A percentile compares a stretch with the other conserved stretches of the same genome.
Conservation (phyloP, 1,284 basidiomycete genomes). For the Tylopilus sp. region DNA sequence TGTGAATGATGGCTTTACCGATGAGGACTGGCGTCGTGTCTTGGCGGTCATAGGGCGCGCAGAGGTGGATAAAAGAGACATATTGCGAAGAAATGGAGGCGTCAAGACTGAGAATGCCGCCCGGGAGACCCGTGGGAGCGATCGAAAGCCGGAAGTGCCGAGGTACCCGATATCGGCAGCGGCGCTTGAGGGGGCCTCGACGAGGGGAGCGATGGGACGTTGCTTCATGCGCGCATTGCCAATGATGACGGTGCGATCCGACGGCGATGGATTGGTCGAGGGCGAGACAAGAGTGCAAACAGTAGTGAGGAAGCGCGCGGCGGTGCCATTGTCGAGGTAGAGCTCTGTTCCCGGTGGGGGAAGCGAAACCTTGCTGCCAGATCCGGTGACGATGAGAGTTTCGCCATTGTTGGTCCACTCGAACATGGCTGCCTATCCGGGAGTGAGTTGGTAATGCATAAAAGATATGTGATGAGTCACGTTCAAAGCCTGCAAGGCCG, state of each 20-base stretch:
- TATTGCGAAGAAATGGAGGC: slow-evolving; percentile 98
- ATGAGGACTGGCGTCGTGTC: slow-evolving; percentile 85
- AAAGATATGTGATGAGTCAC: slow-evolving; percentile 5
- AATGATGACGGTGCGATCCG: slow-evolving; percentile 73
- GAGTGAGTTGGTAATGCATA: too few relatives aligned
- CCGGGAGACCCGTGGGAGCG: slow-evolving; percentile 78
- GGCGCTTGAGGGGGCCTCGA: slow-evolving; percentile 84
- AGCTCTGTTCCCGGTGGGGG: slow-evolving; percentile 80
- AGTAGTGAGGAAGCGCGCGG: slow-evolving; percentile 95
- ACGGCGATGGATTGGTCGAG: slow-evolving; percentile 36
- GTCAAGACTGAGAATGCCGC: slow-evolving; percentile 82
- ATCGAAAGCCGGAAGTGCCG: slow-evolving; percentile 81
- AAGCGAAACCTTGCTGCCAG: too few relatives aligned
- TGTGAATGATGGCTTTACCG: slow-evolving; percentile 80
- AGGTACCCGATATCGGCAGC: slow-evolving; percentile 78
- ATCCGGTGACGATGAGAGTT: too few relatives aligned
- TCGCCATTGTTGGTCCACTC: too few relatives aligned
- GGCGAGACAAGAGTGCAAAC: slow-evolving; percentile 83
- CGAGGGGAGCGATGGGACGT: slow-evolving; percentile 92
- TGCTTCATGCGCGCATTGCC: too few relatives aligned
- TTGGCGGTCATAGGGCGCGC: slow-evolving; percentile 88
- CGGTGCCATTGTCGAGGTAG: slow-evolving; percentile 97
- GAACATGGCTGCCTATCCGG: too few relatives aligned
- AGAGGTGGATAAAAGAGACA: slow-evolving; percentile 94
- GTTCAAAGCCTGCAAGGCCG: background rate